Evolutionary conservation across 306 rosid genomes (phyloP).

Genomic region (Crotalaria pallida): DNA sequence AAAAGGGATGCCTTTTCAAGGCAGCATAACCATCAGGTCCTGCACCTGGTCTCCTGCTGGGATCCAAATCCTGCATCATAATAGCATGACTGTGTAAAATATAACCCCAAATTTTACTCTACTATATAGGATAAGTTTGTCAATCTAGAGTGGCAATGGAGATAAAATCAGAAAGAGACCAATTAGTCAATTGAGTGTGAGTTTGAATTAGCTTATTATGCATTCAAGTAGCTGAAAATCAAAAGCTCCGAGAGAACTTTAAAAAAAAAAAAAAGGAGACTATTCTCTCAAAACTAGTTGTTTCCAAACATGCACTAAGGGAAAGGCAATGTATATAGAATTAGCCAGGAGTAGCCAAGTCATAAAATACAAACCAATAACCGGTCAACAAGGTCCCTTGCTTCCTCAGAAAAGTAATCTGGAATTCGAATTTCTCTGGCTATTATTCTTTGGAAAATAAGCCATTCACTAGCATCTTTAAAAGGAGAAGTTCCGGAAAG

Average conservation of each 20-base stretch:
- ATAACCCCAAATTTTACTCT: neutral
- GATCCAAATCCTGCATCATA: conserved; percentile 78
- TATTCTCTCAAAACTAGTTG: too few relatives aligned
- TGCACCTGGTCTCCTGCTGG: conserved; percentile 85
- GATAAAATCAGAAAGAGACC: neutral
- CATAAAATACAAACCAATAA: conserved; percentile 61
- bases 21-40: conserved; percentile 80
- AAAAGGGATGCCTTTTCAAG: conserved; percentile 80
- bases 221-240: too few relatives aligned
- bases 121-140: neutral
- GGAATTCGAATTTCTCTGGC: conserved; percentile 97
- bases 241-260: too few relatives aligned
- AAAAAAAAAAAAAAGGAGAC: too few relatives aligned
- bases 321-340: neutral
- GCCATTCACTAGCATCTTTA: conserved; percentile 99
- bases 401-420: conserved; percentile 79
- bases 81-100: neutral
- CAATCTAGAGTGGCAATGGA: neutral
- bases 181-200: neutral
- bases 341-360: neutral
- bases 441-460: conserved; percentile 94
- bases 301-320: neutral
- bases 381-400: conserved; percentile 78
- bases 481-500: conserved; percentile 99
- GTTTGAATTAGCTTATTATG: too few relatives aligned